These are phyloP conservation scores for Papiliotrema fonsecae DNA, from an alignment of 1,284 basidiomycete species.

Conservation along the genomic window DNA sequence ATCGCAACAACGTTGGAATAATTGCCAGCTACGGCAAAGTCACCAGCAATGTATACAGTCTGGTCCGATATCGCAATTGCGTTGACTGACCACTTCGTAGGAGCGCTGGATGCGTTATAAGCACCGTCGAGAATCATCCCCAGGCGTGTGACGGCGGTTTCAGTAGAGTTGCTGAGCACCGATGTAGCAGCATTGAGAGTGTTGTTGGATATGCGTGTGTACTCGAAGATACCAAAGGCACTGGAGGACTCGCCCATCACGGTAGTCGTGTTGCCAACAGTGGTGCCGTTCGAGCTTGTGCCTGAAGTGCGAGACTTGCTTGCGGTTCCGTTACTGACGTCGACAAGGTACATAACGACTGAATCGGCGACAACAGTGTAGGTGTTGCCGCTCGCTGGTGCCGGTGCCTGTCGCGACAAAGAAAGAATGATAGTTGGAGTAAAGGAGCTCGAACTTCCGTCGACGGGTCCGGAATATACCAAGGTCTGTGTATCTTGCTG, in stretches of 20 bases:
- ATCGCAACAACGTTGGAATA: conserved; percentile 70
- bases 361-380: conserved; percentile 77
- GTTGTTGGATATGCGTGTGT: conserved; percentile 13
- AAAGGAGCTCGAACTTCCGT: conserved; percentile 65
- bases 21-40: conserved; percentile 59
- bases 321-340: conserved; percentile 23
- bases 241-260: conserved; percentile 14
- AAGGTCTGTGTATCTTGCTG: conserved; percentile 58
- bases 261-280: conserved; percentile 16
- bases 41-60: conserved; percentile 69
- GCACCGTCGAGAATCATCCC: conserved; percentile 56
- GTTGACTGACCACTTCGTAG: conserved; percentile 51
- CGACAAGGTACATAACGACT: conserved; percentile 64
- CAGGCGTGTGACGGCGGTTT: conserved; percentile 64
- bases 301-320: conserved; percentile 10
- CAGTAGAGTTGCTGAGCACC: conserved; percentile 61
- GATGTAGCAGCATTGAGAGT: conserved; percentile 33
- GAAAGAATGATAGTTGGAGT: conserved; percentile 68
- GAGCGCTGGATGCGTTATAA: conserved; percentile 34
- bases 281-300: conserved; percentile 8
- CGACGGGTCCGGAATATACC: conserved; percentile 77
- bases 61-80: conserved; percentile 63
- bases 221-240: conserved; percentile 43
- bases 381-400: conserved; percentile 59
- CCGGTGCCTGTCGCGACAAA: conserved; percentile 59